Evolutionary conservation across 2,329 filamentous ascomycete genomes (phyloP), one percentile per base, ranked within the genome.

Genomic region (Penicillium sp.): DNA sequence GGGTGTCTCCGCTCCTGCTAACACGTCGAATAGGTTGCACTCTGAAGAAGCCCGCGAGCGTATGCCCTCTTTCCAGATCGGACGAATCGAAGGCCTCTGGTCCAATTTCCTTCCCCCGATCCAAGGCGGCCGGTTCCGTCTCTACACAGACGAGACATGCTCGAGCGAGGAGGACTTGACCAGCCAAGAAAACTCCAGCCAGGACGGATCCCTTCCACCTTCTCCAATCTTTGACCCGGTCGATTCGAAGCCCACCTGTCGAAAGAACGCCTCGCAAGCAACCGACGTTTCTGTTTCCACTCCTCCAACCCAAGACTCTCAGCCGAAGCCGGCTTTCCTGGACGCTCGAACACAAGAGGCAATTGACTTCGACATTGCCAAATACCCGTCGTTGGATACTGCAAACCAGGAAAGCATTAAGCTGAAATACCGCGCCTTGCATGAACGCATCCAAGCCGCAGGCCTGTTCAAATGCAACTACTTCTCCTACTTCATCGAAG

Each of bases 91-190:
- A 66, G 89, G 90, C 27, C 78, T 76, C 55, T 99, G 94, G 94
- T 76, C 77, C 55, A 96, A 96, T 71, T 95, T 96, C 67, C 65
- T 89, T 6, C 92, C 94, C 4, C 92, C 94, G 0, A 92, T 97
- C 46, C 92, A 97, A 71, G 92, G 91, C 51, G 92, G 92, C 38
- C 79, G 80, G 52, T 95, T 92, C 71, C 81, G 86, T 58, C 72
- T 75, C 20, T 78, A 78, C 46, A 73, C 79, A 48, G 69, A 70
- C 8, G 74, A 78, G 30, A 66, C 75, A 4, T 70, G 74, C 40
- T 68, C 73, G 30, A 72, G 71, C 11, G 70, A 72, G 40, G 66
- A 72, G 16, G 69, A 74, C 27, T 38, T 58, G 40, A 40, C 53
- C 5, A 53, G 51, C 4, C 51, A 48, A 24, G 55, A 59, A 28